phyloP scores from a whole-genome alignment of 2,329 filamentous ascomycete species.

The Ramichloridium luteum region DNA sequence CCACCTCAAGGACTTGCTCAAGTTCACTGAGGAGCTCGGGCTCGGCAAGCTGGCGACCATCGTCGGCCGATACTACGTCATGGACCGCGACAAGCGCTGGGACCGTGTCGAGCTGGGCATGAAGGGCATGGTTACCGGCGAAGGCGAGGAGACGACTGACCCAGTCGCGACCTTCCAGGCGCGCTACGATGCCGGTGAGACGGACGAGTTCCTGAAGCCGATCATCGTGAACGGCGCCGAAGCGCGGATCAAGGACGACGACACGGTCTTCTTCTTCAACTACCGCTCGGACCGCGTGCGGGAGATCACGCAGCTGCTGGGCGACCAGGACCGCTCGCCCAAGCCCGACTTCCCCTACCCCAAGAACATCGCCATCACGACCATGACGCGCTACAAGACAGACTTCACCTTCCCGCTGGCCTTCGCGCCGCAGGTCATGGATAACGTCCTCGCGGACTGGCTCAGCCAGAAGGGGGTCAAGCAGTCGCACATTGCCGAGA shows the following conservation, averaged over 20 bases:
- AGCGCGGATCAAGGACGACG: constrained; percentile 74
- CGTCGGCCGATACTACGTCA: constrained; percentile 93
- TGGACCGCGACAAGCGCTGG: constrained; percentile 99
- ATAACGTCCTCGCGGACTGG: constrained; percentile 96
- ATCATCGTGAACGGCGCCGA: constrained; percentile 88
- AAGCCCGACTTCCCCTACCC: constrained; percentile 87
- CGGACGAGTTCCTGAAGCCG: constrained; percentile 95
- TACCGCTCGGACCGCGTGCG: constrained; percentile 96
- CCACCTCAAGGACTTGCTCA: constrained; percentile 78
- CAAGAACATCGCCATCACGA: constrained; percentile 74
- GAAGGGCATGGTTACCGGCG: constrained; percentile 72
- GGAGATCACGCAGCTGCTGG: constrained; percentile 88
- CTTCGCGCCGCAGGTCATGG: constrained; percentile 91
- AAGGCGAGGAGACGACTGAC: constrained; percentile 76
- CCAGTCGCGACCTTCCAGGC: constrained; percentile 77
- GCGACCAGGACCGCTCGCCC: constrained; percentile 82
- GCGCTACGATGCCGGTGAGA: constrained; percentile 77
- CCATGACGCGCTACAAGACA: constrained; percentile 97
- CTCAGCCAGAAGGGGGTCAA: constrained; percentile 76
- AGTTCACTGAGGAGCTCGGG: constrained; percentile 71
- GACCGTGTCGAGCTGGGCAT: constrained; percentile 83
- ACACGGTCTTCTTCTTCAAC: constrained; percentile 99
- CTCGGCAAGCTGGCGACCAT: constrained; percentile 81
- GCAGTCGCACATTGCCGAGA: constrained; percentile 96
- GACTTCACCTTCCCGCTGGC: constrained; percentile 88